Base-by-base conservation (phyloP, 768 basidiomycete species). In the Tephrocybe rancida region DNA sequence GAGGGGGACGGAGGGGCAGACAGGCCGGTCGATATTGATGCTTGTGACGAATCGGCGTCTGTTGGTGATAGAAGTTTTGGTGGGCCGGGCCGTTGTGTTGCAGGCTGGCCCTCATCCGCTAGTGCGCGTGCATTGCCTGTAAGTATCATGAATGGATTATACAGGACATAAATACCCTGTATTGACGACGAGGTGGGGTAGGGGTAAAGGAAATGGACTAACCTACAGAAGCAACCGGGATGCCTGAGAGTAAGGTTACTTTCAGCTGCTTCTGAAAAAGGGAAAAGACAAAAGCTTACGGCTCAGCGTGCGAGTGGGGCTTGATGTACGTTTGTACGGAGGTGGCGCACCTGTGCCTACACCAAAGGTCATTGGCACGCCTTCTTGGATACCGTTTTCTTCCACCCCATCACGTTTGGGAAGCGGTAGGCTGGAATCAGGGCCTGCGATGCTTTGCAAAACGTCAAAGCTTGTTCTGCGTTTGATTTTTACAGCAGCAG, bases 41-140 rank as follows among this genome's bases (percentile, higher is more conserved):
- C 62, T 37, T 67, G 66, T 9, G 63, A 51, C 3, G 72, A 44
- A 54, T 69, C 70, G 22, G 71, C 59, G 52, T 81, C 80, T 60
- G 69, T 65, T 8, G 73, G 68, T 18, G 69, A 64, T 26, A 68
- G 55, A 46, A 59, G 59, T 41, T 38, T 65, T 64, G 22, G 69
- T 66, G 34, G 60, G 18, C 69, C 63, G 18, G 70, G 52, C 47
- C 68, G 72, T 55, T 63, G 71, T 48, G 65, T 69, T 44, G 73
- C 66, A 32, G 69, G 65, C 62, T 74, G 70, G 30, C 84, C 83
- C 57, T 92, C 90, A 45, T 92, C 91, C 26, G 92, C 87, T 59
- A 94, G 74, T 24, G 87, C 87, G 41, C 90, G 86, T 37, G 90
- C 92, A 73, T 93, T 91, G 43, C 91, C 91, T 92, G 69, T 52